Evolutionary conservation across 768 basidiomycete species (phyloP).

Genomic region (Mycena albidolilacea): DNA sequence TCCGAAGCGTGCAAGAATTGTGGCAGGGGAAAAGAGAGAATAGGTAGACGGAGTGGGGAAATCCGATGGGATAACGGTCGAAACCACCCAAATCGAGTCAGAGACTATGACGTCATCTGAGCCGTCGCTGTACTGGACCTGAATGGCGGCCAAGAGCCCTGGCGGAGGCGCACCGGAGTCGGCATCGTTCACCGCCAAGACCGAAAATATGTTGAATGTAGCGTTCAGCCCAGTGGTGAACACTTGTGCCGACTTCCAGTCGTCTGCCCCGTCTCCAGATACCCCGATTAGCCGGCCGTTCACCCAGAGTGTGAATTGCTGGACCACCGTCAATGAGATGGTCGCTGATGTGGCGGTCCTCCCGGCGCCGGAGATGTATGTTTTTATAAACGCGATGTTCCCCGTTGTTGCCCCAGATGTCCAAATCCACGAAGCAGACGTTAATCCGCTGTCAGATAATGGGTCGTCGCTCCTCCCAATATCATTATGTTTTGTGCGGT

Average conservation of each 20-base stretch:
- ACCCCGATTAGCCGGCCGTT: conserved; percentile 16
- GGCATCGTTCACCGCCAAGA: conserved; percentile 10
- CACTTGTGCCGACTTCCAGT: conserved; percentile 14
- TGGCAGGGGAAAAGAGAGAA: conserved; percentile 14
- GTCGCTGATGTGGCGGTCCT: conserved; percentile 3
- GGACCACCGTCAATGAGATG: conserved; percentile 17
- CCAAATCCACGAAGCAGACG: conserved; percentile 27
- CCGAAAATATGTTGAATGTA: conserved; percentile 10
- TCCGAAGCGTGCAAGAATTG: conserved; percentile 13
- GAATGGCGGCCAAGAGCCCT: conserved; percentile 13
- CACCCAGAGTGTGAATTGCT: conserved; percentile 26
- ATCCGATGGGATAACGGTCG: conserved; percentile 17
- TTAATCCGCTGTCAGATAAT: conserved; percentile 8
- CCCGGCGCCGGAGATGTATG: background rate
- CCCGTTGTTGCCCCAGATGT: conserved; percentile 5
- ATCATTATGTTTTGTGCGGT: conserved; percentile 8
- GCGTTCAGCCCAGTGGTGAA: conserved; percentile 8
- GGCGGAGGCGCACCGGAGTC: conserved; percentile 4
- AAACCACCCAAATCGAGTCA: conserved; percentile 19
- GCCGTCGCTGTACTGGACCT: conserved; percentile 8
- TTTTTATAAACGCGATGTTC: conserved; percentile 18
- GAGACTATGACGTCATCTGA: conserved; percentile 6
- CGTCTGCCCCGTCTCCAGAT: conserved; percentile 15
- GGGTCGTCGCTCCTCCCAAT: background rate
- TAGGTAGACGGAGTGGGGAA: conserved; percentile 23